Conservation (phyloP, 371 early-diverging fungal species). For the Edhazardia aedis region DNA sequence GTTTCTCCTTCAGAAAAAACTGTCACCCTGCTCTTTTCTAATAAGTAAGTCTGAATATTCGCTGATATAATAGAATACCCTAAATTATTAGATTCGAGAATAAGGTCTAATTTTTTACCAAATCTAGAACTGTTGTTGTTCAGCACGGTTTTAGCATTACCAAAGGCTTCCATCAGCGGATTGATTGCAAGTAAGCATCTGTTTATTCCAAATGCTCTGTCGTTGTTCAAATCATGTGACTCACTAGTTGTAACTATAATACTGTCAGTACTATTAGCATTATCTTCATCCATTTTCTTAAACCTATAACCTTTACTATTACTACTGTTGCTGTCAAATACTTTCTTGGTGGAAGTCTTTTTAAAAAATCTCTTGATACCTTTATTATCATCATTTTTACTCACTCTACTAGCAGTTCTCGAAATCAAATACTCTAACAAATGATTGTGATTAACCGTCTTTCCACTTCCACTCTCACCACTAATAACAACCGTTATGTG, state of each 20-base stretch:
- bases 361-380: too few relatives aligned
- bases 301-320: not conserved
- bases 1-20: constrained; percentile 67
- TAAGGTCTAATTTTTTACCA: constrained; percentile 95
- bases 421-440: constrained; percentile 89
- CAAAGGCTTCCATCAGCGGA: constrained; percentile 92
- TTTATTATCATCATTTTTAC: constrained; percentile 3
- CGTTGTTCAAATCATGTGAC: not conserved
- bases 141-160: constrained; percentile 91
- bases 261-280: not conserved
- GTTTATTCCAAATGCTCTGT: constrained; percentile 49
- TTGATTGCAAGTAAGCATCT: constrained; percentile 79
- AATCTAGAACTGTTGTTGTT: constrained; percentile 98
- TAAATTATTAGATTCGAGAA: constrained; percentile 60
- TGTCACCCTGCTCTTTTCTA: constrained; percentile 88
- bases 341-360: too few relatives aligned
- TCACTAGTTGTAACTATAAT: not conserved
- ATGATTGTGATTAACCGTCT: constrained; percentile 96
- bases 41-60: constrained; percentile 79
- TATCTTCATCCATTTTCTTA: too few relatives aligned
- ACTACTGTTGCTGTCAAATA: constrained; percentile 32
- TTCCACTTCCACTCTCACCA: constrained; percentile 97
- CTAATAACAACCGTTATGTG: constrained; percentile 94
- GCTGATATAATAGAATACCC: constrained; percentile 46
- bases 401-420: constrained; percentile 50